Conservation (phyloP, 305 asterid genomes). For the Salvia sclarea region DNA sequence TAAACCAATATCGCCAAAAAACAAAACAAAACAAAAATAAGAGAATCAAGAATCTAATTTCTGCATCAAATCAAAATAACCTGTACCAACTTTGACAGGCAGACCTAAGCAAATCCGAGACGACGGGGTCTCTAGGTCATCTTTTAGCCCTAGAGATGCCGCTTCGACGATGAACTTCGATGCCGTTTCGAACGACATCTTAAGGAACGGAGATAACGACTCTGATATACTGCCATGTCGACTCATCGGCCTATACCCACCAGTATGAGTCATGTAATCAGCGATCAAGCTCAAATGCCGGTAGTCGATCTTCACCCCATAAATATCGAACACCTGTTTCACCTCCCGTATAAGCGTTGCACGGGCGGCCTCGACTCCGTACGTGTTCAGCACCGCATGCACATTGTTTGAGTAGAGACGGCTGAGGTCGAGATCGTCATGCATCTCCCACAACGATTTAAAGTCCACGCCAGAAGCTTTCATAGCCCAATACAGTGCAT, state of each 20-base stretch:
- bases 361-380: slow-evolving; percentile 96
- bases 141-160: slow-evolving; percentile 64
- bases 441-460: slow-evolving; percentile 74
- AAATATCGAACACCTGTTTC: slow-evolving; percentile 77
- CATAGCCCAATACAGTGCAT: slow-evolving; percentile 69
- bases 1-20: not conserved
- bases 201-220: slow-evolving; percentile 73
- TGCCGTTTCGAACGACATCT: slow-evolving; percentile 94
- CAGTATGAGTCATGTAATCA: slow-evolving; percentile 85
- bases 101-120: slow-evolving; percentile 83
- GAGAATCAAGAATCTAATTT: slow-evolving; percentile 46
- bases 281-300: slow-evolving; percentile 88
- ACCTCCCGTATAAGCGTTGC: slow-evolving; percentile 78
- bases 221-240: slow-evolving; percentile 79
- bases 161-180: slow-evolving; percentile 89
- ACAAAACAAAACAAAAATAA: not conserved
- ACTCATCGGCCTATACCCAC: slow-evolving; percentile 88
- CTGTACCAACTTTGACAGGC: slow-evolving; percentile 92
- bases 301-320: slow-evolving; percentile 84
- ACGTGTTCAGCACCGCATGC: slow-evolving; percentile 62
- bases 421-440: slow-evolving; percentile 62
- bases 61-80: slow-evolving; percentile 87
- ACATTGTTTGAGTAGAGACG: slow-evolving; percentile 79
- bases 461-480: slow-evolving; percentile 86
- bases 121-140: slow-evolving; percentile 75